Conservation (phyloP, 768 basidiomycete species). For the Harrya chromipes region DNA sequence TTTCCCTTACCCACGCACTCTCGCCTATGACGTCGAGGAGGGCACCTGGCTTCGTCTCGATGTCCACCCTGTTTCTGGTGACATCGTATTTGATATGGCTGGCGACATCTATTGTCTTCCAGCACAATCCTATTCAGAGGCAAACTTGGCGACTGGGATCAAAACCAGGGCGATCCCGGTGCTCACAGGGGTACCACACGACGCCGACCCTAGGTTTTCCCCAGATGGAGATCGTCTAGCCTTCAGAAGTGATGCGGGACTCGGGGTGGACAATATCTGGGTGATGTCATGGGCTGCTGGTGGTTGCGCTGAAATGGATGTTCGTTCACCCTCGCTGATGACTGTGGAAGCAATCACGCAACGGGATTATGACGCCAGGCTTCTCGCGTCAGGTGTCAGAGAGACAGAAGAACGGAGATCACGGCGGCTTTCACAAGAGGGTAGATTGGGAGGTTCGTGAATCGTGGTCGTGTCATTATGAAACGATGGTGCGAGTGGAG, state of each 20-base stretch:
- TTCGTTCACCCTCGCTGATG: slow-evolving; percentile 37
- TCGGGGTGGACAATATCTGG: slow-evolving; percentile 78
- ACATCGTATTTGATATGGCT: slow-evolving; percentile 72
- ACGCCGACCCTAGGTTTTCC: slow-evolving; percentile 72
- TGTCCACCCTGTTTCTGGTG: slow-evolving; percentile 65
- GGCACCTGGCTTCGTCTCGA: slow-evolving; percentile 77
- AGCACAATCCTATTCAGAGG: slow-evolving; percentile 34
- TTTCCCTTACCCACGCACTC: slow-evolving; percentile 61
- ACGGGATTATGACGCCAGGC: slow-evolving; percentile 42
- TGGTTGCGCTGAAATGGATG: slow-evolving; percentile 60
- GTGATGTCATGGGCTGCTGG: slow-evolving; percentile 51
- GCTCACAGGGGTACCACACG: slow-evolving; percentile 62
- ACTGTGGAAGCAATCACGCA: slow-evolving; percentile 35
- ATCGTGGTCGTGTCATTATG: not conserved
- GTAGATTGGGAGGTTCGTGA: slow-evolving; percentile 44
- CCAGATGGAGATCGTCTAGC: slow-evolving; percentile 61
- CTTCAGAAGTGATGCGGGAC: slow-evolving; percentile 68
- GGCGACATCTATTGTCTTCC: slow-evolving; percentile 75
- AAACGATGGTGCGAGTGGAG: not conserved
- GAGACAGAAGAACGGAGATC: slow-evolving; percentile 48
- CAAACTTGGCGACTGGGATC: slow-evolving; percentile 21
- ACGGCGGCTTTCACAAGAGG: slow-evolving; percentile 55
- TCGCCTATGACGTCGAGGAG: slow-evolving; percentile 67
- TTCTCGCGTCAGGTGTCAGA: slow-evolving; percentile 47
- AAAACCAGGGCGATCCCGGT: slow-evolving; percentile 54